phyloP scores from a whole-genome alignment of 2,329 filamentous ascomycete genomes.

The Apiospora aurea region DNA sequence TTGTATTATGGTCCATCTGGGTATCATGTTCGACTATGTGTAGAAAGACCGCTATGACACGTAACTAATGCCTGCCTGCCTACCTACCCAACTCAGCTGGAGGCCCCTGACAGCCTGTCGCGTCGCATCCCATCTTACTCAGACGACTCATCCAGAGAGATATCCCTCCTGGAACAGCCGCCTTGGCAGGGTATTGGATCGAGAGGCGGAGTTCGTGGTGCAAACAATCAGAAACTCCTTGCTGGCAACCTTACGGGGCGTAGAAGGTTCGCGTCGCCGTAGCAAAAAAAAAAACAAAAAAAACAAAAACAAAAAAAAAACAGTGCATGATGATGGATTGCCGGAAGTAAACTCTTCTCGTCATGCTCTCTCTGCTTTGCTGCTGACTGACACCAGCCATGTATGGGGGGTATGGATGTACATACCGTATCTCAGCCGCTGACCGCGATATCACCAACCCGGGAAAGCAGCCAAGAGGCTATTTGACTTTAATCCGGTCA shows the following conservation, averaged over 20 bases:
- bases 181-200: background rate
- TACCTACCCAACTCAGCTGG: background rate
- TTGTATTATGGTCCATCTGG: too few species aligned
- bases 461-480: background rate
- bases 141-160: background rate
- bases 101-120: background rate
- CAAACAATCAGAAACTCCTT: background rate
- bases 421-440: background rate
- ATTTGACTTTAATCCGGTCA: background rate
- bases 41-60: background rate
- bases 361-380: background rate
- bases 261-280: slow-evolving; percentile 4
- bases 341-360: slow-evolving; percentile 3
- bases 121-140: slow-evolving; percentile 15
- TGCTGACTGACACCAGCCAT: slow-evolving; percentile 15
- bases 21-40: too few species aligned
- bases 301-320: slow-evolving; percentile 14
- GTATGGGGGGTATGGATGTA: background rate
- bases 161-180: background rate
- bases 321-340: slow-evolving; percentile 7
- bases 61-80: background rate
- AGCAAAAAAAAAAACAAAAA: slow-evolving; percentile 8
- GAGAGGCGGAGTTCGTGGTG: background rate
- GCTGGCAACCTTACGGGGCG: background rate
- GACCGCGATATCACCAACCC: background rate